phyloP scores from a whole-genome alignment of 176 grass and related monocot genomes.

The Cenchrus fungigraminus region DNA sequence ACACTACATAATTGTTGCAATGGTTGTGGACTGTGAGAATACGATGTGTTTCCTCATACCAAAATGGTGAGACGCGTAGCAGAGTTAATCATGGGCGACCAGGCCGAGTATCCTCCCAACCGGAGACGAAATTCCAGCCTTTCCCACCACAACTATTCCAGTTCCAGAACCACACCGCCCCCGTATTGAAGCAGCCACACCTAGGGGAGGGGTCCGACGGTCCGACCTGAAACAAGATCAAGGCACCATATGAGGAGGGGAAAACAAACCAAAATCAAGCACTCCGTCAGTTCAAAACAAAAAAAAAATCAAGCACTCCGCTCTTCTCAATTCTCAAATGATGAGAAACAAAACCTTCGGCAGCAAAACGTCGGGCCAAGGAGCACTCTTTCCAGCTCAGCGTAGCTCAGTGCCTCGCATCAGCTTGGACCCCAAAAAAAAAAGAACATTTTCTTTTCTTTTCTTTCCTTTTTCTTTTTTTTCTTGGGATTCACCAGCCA shows the following conservation, averaged over 20 bases:
- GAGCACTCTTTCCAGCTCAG: background rate
- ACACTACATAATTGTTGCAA: background rate
- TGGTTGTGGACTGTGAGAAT: background rate
- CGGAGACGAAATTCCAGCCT: background rate
- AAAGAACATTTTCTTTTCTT: no score
- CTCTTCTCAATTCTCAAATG: background rate
- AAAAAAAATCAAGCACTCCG: no score
- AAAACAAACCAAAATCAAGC: background rate
- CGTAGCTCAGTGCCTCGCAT: background rate
- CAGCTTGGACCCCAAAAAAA: background rate
- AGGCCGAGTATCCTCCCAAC: background rate
- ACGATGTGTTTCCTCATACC: background rate
- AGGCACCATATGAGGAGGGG: background rate
- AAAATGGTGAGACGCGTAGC: background rate
- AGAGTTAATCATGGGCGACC: background rate
- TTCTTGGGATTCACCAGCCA: background rate
- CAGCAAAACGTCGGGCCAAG: background rate
- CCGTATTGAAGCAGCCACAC: background rate
- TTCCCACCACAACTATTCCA: background rate
- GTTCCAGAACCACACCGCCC: background rate
- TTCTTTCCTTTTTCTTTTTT: no score
- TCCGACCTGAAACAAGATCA: conserved; percentile 28
- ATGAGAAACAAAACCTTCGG: background rate
- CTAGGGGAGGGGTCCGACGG: background rate
- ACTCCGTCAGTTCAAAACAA: no score